Base-by-base conservation (phyloP, 345 rosid species). In the Euphorbia lathyris region DNA sequence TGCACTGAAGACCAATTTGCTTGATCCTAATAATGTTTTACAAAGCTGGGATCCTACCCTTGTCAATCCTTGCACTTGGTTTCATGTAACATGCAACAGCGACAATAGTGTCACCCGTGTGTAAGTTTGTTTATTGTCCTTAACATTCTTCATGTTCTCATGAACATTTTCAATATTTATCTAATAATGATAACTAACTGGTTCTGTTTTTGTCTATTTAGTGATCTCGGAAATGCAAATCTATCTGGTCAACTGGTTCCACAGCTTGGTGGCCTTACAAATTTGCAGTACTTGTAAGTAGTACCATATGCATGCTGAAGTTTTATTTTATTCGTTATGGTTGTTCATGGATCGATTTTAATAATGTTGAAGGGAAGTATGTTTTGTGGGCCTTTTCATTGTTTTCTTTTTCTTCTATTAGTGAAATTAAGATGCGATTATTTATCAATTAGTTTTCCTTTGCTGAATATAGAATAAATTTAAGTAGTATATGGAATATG, bases 11-110 rank as follows among this genome's bases (percentile, higher is more conserved):
- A 74, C 73, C 61, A 86, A 77, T 75, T 79, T 93, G 63, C 72
- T 69, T 14, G 96, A 91, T 79, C 97, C 98, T 68, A 83, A 85
- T 74, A 87, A 78, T 51, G 85, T 87, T 68, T 80, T 92, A 57
- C 87, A 88, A 68, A 88, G 91, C 80, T 92, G 98, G 98, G 91
- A 88, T 80, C 30, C 95, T 40, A 85, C 93, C 68, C 89, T 84
- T 65, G 87, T 79, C 67, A 86, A 76, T 80, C 98, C 97, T 9
- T 92, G 96, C 83, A 86, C 90, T 25, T 92, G 98, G 98, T 86
- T 83, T 73, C 88, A 92, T 71, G 87, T 92, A 55, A 90, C 96
- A 45, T 92, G 98, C 82, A 88, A 80, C 75, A 80, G 66, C 73
- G 89, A 90, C 27, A 83, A 77, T 65, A 83, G 85, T n/a, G 96